phyloP scores from a whole-genome alignment of 2,329 filamentous ascomycete species.

The Fusarium nurragi region DNA sequence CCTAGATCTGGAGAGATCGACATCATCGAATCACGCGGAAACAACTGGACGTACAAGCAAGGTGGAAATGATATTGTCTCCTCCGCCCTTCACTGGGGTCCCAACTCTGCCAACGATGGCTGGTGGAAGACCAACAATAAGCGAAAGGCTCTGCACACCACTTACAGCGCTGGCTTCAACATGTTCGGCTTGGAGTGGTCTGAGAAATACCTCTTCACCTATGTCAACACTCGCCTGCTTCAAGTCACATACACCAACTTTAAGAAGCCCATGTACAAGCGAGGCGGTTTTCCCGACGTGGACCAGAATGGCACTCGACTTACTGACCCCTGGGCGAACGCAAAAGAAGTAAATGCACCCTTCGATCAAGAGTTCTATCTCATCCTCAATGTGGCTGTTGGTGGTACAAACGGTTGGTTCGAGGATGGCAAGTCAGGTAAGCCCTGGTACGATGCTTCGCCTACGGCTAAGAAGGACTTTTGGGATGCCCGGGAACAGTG shows the following conservation, averaged over 20 bases:
- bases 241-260: conserved; percentile 85
- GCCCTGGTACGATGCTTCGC: conserved; percentile 78
- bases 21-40: conserved; percentile 81
- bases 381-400: conserved; percentile 79
- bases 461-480: conserved; percentile 77
- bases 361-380: conserved; percentile 82
- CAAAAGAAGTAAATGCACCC: conserved; percentile 70
- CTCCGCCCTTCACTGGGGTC: conserved; percentile 85
- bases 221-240: conserved; percentile 80
- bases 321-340: conserved; percentile 70
- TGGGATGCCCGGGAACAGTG: conserved; percentile 74
- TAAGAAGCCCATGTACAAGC: conserved; percentile 71
- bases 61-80: conserved; percentile 85
- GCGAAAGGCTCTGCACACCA: conserved; percentile 76
- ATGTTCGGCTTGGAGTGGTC: conserved; percentile 87
- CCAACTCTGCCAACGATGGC: conserved; percentile 74
- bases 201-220: conserved; percentile 88
- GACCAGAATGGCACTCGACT: conserved; percentile 73
- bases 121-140: conserved; percentile 89
- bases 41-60: conserved; percentile 78
- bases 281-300: conserved; percentile 72
- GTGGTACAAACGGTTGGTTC: conserved; percentile 86
- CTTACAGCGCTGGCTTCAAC: conserved; percentile 75
- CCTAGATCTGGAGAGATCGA: conserved; percentile 85
- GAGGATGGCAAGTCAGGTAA: conserved; percentile 75